Evolutionary conservation across 768 basidiomycete species (phyloP).

Genomic region (Lactarius akahatsu): DNA sequence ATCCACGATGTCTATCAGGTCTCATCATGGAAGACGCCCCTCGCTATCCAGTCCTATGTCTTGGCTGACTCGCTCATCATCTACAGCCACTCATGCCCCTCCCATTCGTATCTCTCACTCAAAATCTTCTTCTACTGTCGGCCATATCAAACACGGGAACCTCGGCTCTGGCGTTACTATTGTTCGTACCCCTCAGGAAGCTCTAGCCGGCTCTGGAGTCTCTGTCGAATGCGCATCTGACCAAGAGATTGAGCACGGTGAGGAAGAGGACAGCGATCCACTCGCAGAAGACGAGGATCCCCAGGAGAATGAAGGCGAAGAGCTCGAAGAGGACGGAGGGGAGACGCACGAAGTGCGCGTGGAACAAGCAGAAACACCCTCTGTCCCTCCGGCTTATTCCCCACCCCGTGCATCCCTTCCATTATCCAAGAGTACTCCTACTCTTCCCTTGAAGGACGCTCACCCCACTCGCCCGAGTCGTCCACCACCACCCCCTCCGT

Average conservation of each 20-base stretch:
- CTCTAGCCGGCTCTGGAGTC: constrained; percentile 44
- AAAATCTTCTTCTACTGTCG: constrained; percentile 37
- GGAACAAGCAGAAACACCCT: constrained; percentile 10
- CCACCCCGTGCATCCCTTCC: constrained; percentile 34
- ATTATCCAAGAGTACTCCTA: constrained; percentile 29
- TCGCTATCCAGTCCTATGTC: constrained; percentile 44
- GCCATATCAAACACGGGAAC: constrained; percentile 43
- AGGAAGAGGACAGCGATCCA: neutral
- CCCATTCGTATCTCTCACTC: constrained; percentile 48
- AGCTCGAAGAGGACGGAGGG: neutral
- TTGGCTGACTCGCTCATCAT: constrained; percentile 44
- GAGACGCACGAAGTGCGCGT: constrained; percentile 8
- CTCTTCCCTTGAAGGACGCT: constrained; percentile 31
- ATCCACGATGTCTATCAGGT: constrained; percentile 29
- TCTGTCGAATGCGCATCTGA: constrained; percentile 19
- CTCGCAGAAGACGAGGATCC: neutral
- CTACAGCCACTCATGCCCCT: constrained; percentile 33
- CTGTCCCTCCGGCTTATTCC: constrained; percentile 30
- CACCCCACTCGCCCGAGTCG: constrained; percentile 38
- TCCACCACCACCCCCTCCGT: constrained; percentile 34
- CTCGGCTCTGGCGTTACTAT: constrained; percentile 74
- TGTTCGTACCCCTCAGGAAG: constrained; percentile 79
- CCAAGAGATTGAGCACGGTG: constrained; percentile 4
- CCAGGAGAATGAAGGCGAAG: neutral
- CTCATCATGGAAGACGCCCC: constrained; percentile 37